Conservation (phyloP, 371 early-diverging fungal species). For the Batkoa obscura region DNA sequence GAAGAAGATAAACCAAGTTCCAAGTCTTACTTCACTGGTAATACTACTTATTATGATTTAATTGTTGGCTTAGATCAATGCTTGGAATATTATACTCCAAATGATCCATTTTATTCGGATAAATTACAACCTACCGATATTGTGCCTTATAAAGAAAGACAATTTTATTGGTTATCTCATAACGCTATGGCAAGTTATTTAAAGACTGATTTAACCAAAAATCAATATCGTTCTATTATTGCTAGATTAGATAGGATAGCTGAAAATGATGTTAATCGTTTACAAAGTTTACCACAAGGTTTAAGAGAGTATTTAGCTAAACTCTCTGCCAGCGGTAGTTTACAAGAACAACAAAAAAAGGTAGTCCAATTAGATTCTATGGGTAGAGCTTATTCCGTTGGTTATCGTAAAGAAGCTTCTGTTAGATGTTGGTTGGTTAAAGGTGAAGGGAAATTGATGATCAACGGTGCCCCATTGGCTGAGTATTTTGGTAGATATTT, state of each 20-base stretch:
- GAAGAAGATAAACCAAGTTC: conserved; percentile 32
- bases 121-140: too few species aligned
- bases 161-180: conserved; percentile 25
- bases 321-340: conserved; percentile 17
- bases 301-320: conserved; percentile 14
- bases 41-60: conserved; percentile 57
- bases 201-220: conserved; percentile 32
- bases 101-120: conserved; percentile 9
- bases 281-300: conserved; percentile 1
- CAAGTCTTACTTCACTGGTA: conserved; percentile 75
- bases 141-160: conserved; percentile 8
- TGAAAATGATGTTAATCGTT: background rate
- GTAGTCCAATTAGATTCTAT: conserved; percentile 37
- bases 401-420: conserved; percentile 67
- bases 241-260: conserved; percentile 19
- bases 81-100: conserved; percentile 21
- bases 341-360: conserved; percentile 13
- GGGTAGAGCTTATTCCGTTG: conserved; percentile 63
- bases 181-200: conserved; percentile 30
- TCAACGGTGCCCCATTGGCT: conserved; percentile 63
- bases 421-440: conserved; percentile 58
- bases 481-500: conserved; percentile 50
- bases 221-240: conserved; percentile 37
- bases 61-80: conserved; percentile 47
- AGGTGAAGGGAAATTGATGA: conserved; percentile 51